Percentiles rank a stretch among this genome's conserved stretches.
phyloP scores from a whole-genome alignment of 257 asterid genomes.

The Nicotiana benthamiana region DNA sequence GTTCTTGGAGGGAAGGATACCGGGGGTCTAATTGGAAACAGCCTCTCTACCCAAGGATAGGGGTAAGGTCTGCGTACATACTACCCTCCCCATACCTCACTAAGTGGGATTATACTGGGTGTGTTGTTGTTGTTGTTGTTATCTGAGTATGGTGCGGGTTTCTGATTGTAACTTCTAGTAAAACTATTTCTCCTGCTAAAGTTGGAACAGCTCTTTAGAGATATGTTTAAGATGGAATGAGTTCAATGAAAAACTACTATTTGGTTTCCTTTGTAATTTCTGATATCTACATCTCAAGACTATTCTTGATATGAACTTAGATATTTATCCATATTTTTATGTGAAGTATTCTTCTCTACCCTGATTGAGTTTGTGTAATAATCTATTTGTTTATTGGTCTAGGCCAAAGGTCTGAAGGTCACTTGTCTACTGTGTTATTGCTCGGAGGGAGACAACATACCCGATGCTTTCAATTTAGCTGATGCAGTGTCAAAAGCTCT shows the following conservation, averaged over 20 bases:
- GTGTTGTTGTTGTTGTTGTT: no score
- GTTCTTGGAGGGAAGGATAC: no score
- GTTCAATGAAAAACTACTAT: neutral
- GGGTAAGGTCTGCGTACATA: no score
- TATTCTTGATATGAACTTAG: neutral
- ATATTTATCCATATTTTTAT: neutral
- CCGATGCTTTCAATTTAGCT: conserved; percentile 84
- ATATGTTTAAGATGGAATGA: neutral
- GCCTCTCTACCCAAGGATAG: no score
- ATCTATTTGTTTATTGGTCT: conserved; percentile 8
- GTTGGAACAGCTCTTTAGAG: neutral
- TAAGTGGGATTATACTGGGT: no score
- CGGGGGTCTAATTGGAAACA: no score
- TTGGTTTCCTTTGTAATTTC: neutral
- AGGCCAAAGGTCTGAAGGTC: conserved; percentile 87
- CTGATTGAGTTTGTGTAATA: neutral
- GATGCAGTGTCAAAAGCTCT: conserved; percentile 65
- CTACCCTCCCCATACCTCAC: no score
- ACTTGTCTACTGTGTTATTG: conserved; percentile 91
- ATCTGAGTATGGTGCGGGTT: neutral
- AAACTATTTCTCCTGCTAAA: neutral
- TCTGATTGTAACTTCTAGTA: neutral
- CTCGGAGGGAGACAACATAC: conserved; percentile 94
- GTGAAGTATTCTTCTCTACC: neutral
- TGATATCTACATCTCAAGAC: neutral